These are phyloP conservation scores for Herpotrichia juniperi DNA, from an alignment of 2,329 filamentous ascomycete genomes.

Conservation along the genomic window DNA sequence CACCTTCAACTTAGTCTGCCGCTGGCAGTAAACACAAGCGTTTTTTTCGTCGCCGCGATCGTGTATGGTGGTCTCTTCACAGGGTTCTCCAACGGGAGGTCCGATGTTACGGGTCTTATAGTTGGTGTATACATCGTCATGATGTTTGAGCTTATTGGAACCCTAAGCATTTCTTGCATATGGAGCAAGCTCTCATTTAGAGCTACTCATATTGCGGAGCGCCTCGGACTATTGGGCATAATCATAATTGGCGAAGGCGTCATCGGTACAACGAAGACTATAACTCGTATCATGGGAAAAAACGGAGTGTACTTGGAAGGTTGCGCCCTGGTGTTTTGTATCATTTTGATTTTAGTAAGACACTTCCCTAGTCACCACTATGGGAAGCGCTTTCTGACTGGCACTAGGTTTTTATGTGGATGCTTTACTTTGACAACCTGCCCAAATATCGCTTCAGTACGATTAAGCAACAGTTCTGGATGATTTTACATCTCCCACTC, in stretches of 20 bases:
- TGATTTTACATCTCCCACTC: conserved; percentile 36
- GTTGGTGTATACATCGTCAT: conserved; percentile 49
- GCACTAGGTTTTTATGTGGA: conserved; percentile 32
- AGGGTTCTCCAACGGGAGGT: conserved; percentile 6
- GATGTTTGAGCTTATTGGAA: conserved; percentile 59
- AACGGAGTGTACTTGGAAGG: conserved; percentile 39
- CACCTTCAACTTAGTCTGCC: conserved; percentile 9
- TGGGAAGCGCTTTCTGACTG: too few species aligned
- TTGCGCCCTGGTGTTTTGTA: conserved; percentile 12
- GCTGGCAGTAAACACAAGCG: conserved; percentile 8
- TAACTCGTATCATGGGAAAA: conserved; percentile 36
- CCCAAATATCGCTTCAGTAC: conserved; percentile 36
- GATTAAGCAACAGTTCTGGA: conserved; percentile 42
- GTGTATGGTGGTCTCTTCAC: conserved; percentile 14
- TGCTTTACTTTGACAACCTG: conserved; percentile 42
- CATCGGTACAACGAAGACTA: conserved; percentile 59
- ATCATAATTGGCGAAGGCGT: conserved; percentile 69
- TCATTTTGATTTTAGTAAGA: conserved; percentile 18
- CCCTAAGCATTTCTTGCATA: conserved; percentile 57
- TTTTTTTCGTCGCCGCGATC: conserved; percentile 10
- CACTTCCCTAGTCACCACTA: conserved; percentile 15
- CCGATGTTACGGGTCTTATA: conserved; percentile 1
- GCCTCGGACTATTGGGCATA: conserved; percentile 64
- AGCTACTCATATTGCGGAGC: conserved; percentile 63
- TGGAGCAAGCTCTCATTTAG: conserved; percentile 62